Percentiles rank a stretch among this genome's conserved stretches.
phyloP scores from a whole-genome alignment of 1,284 basidiomycete genomes.

The Ceratobasidium sp. region DNA sequence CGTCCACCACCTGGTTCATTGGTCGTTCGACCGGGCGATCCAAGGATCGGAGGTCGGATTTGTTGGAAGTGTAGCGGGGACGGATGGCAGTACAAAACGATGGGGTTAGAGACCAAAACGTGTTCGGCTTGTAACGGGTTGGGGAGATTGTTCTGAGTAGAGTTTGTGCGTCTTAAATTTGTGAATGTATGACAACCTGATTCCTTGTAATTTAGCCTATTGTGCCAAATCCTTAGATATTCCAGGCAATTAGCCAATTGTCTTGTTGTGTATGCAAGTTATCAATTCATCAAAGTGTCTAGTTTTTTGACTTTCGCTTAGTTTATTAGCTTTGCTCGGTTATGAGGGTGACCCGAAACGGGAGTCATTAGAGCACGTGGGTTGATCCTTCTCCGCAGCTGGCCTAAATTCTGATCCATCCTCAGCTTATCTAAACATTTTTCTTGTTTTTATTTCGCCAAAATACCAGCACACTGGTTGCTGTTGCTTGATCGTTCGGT shows the following conservation, averaged over 20 bases:
- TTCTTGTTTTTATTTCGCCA: no score
- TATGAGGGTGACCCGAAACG: background rate
- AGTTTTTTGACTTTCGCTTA: background rate
- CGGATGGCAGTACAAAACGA: slow-evolving; percentile 65
- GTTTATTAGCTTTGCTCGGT: background rate
- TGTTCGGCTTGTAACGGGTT: slow-evolving; percentile 70
- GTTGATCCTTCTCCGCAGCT: background rate
- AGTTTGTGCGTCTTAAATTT: background rate
- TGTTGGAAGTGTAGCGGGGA: slow-evolving; percentile 76
- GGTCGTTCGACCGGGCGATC: slow-evolving; percentile 74
- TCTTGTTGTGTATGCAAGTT: background rate
- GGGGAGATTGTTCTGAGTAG: slow-evolving; percentile 65
- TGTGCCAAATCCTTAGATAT: no score
- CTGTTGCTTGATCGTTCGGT: no score
- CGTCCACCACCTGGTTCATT: slow-evolving; percentile 61
- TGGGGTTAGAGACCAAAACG: slow-evolving; percentile 69
- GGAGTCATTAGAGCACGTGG: slow-evolving; percentile 6
- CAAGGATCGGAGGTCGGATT: slow-evolving; percentile 74
- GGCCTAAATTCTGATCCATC: no score
- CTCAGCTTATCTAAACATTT: no score
- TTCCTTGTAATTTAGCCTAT: no score
- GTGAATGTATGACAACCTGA: no score
- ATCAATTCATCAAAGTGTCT: background rate
- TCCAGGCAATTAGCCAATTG: no score
- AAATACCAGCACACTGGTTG: no score